These are phyloP conservation scores for Penicillium arizonense DNA, from an alignment of 495 filamentous ascomycete species.

Conservation along the genomic window DNA sequence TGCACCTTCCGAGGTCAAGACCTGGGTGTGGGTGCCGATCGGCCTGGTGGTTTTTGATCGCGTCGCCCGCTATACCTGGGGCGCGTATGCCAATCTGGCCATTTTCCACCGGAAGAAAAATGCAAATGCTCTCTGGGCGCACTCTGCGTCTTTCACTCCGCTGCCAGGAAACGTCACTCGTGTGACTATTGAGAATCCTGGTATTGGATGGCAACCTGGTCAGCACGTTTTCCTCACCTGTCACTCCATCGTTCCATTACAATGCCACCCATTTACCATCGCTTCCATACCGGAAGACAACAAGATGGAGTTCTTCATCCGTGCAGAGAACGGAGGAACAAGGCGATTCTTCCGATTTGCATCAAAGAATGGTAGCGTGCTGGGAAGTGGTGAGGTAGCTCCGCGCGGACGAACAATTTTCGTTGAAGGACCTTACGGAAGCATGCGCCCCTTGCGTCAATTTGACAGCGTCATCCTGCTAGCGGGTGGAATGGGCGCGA, in stretches of 20 bases:
- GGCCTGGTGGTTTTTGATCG: slow-evolving; percentile 71
- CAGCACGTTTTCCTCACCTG: slow-evolving; percentile 78
- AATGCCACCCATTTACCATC: slow-evolving; percentile 84
- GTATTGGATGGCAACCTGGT: slow-evolving; percentile 71
- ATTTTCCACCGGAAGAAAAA: slow-evolving; percentile 45
- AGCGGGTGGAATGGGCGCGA: slow-evolving; percentile 59
- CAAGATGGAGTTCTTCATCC: slow-evolving; percentile 68
- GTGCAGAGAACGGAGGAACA: slow-evolving; percentile 71
- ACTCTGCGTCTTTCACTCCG: slow-evolving; percentile 60
- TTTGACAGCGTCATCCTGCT: slow-evolving; percentile 61
- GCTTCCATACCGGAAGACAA: slow-evolving; percentile 56
- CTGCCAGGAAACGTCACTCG: slow-evolving; percentile 63
- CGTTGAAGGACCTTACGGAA: slow-evolving; percentile 55
- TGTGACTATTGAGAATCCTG: slow-evolving; percentile 65
- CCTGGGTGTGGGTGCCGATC: slow-evolving; percentile 71
- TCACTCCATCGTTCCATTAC: slow-evolving; percentile 63
- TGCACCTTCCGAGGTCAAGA: slow-evolving; percentile 50
- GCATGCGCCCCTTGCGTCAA: slow-evolving; percentile 44
- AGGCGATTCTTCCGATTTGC: slow-evolving; percentile 63
- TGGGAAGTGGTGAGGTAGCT: slow-evolving; percentile 7
- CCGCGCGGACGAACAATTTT: slow-evolving; percentile 25
- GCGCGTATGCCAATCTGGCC: slow-evolving; percentile 66
- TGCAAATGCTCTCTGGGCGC: slow-evolving; percentile 22
- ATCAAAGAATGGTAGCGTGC: slow-evolving; percentile 37
- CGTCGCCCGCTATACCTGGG: slow-evolving; percentile 45